These are phyloP conservation scores for Austroboletus novae-zelandiae DNA, from an alignment of 1,284 basidiomycete species.

Conservation along the genomic window DNA sequence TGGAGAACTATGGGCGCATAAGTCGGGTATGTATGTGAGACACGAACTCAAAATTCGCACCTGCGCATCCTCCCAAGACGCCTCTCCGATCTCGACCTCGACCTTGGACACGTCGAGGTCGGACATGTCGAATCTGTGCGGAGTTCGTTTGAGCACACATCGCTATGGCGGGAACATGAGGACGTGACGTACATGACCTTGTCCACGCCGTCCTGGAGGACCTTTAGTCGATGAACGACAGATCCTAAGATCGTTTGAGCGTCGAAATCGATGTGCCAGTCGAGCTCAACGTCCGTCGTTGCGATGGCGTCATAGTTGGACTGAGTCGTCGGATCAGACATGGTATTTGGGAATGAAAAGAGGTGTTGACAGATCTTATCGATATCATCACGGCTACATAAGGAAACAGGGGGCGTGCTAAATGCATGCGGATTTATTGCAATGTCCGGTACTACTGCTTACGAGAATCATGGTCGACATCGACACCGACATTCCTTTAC, in stretches of 20 bases:
- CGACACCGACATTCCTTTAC: no score
- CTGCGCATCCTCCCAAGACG: conserved; percentile 15
- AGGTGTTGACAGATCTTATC: no score
- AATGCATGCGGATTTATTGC: no score
- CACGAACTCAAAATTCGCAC: no score
- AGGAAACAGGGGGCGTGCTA: no score
- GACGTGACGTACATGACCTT: conserved; percentile 55
- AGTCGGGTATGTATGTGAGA: no score
- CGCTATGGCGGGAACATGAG: background rate
- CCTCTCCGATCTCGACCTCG: conserved; percentile 44
- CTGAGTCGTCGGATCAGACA: conserved; percentile 70
- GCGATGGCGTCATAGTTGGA: conserved; percentile 75
- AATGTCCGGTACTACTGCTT: no score
- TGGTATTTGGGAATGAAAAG: background rate
- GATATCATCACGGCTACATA: no score
- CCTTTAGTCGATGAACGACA: conserved; percentile 64
- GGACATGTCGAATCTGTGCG: conserved; percentile 71
- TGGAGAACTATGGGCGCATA: conserved; percentile 40
- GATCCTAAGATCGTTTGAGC: conserved; percentile 68
- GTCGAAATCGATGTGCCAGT: conserved; percentile 84
- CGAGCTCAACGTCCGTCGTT: conserved; percentile 70
- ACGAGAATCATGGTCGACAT: no score
- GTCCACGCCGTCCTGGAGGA: conserved; percentile 55
- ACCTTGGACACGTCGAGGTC: conserved; percentile 68
- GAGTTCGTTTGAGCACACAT: no score